A percentile compares a stretch with the other conserved stretches of the same genome.
phyloP scores from a whole-genome alignment of 169 alveolate species.

The Plasmodium fragile region DNA sequence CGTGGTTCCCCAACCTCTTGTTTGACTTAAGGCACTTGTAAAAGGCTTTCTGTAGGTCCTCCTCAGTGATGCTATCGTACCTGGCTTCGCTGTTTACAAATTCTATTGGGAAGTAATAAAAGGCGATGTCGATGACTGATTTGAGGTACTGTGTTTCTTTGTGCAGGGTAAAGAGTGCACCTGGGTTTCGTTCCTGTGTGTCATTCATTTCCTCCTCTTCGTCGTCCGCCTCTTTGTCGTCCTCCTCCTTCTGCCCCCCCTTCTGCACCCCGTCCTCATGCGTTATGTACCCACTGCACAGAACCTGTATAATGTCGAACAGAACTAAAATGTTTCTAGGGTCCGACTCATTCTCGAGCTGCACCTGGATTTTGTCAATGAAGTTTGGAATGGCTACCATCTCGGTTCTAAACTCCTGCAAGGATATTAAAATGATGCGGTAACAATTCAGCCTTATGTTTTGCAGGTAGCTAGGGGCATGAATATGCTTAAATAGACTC shows the following conservation, averaged over 20 bases:
- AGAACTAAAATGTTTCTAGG: slow-evolving; percentile 41
- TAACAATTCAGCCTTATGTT: slow-evolving; percentile 29
- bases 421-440: slow-evolving; percentile 33
- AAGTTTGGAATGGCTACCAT: slow-evolving; percentile 24
- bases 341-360: slow-evolving; percentile 61
- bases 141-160: slow-evolving; percentile 32
- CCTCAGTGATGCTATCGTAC: slow-evolving; percentile 47
- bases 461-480: slow-evolving; percentile 67
- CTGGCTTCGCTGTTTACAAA: slow-evolving; percentile 18
- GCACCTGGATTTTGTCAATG: slow-evolving; percentile 59
- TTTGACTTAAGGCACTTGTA: slow-evolving; percentile 32
- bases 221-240: no score
- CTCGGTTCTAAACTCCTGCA: slow-evolving; percentile 27
- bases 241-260: no score
- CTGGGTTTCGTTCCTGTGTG: not conserved
- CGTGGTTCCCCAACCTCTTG: slow-evolving; percentile 33
- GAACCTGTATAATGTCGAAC: slow-evolving; percentile 32
- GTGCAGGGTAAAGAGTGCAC: slow-evolving; percentile 15
- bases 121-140: slow-evolving; percentile 49
- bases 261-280: not conserved
- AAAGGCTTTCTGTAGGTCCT: slow-evolving; percentile 24
- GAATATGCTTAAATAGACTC: slow-evolving; percentile 33
- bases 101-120: slow-evolving; percentile 61
- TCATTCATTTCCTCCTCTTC: not conserved
- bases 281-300: slow-evolving; percentile 40